Evolutionary conservation across 805 yeast genomes (phyloP).

Genomic region (Tanozyma kutaoensis): DNA sequence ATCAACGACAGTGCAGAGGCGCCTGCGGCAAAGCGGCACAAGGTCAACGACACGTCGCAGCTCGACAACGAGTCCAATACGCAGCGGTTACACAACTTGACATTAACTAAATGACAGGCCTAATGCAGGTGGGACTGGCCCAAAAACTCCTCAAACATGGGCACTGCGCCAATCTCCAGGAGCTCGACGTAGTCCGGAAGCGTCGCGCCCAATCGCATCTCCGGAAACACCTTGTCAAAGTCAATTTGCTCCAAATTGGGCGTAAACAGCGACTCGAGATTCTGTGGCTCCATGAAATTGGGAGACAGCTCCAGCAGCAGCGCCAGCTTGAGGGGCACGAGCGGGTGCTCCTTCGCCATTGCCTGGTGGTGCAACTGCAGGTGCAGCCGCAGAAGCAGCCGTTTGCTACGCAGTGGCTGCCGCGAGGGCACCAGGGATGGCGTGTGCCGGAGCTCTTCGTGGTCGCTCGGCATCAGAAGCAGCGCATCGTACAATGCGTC

Average conservation of each 20-base stretch:
- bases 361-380: conserved; percentile 4
- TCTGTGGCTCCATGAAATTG: no score
- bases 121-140: no score
- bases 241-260: no score
- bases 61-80: conserved; percentile 17
- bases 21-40: neutral
- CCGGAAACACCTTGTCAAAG: no score
- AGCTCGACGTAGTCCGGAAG: no score
- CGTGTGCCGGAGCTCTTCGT: conserved; percentile 4
- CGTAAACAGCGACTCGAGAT: no score
- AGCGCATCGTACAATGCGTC: conserved; percentile 2
- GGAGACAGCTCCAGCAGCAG: neutral
- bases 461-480: conserved; percentile 2
- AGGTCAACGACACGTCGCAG: conserved; percentile 3
- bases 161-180: no score
- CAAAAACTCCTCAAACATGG: no score
- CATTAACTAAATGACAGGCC: conserved; percentile 4
- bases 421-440: conserved; percentile 5
- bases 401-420: conserved; percentile 6
- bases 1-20: conserved; percentile 38
- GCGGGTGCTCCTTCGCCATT: conserved; percentile 1
- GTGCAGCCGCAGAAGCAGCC: conserved; percentile 6
- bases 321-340: conserved; percentile 1
- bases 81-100: conserved; percentile 16
- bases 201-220: no score